Evolutionary conservation across 352 stramenopile genomes (phyloP).

Genomic region (Phytophthora sansomeana): DNA sequence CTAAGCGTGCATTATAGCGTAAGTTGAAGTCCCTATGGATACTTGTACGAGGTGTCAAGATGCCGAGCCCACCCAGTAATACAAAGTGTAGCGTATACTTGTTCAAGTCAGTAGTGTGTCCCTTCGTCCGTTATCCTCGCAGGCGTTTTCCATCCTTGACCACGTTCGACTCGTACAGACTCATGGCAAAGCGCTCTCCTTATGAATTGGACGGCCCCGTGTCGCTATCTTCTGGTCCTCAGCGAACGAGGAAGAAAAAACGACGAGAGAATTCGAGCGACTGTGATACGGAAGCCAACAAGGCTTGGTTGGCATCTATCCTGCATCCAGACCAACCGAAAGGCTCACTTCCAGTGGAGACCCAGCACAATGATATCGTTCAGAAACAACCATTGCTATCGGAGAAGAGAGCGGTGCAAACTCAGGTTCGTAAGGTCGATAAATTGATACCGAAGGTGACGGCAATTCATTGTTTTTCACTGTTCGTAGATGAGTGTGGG

Average conservation of each 20-base stretch:
- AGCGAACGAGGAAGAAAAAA: conserved; percentile 36
- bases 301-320: conserved; percentile 36
- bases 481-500: conserved; percentile 61
- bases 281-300: conserved; percentile 22
- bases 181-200: conserved; percentile 52
- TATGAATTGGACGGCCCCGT: conserved; percentile 38
- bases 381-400: conserved; percentile 8
- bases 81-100: conserved; percentile 18
- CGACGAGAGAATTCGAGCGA: conserved; percentile 13
- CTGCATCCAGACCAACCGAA: conserved; percentile 15
- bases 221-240: conserved; percentile 2
- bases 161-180: background rate
- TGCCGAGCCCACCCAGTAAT: background rate
- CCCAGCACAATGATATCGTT: conserved; percentile 15
- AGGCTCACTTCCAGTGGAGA: conserved; percentile 7
- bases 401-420: conserved; percentile 19
- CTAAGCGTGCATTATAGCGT: background rate
- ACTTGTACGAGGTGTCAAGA: conserved; percentile 19
- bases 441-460: background rate
- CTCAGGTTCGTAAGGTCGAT: background rate
- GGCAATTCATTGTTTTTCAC: conserved; percentile 1
- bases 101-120: background rate
- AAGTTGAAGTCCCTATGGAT: background rate
- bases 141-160: background rate
- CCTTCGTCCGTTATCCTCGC: conserved; percentile 13